These are phyloP conservation scores for Fusarium annulatum DNA, from an alignment of 2,329 filamentous ascomycete genomes.

Conservation along the genomic window DNA sequence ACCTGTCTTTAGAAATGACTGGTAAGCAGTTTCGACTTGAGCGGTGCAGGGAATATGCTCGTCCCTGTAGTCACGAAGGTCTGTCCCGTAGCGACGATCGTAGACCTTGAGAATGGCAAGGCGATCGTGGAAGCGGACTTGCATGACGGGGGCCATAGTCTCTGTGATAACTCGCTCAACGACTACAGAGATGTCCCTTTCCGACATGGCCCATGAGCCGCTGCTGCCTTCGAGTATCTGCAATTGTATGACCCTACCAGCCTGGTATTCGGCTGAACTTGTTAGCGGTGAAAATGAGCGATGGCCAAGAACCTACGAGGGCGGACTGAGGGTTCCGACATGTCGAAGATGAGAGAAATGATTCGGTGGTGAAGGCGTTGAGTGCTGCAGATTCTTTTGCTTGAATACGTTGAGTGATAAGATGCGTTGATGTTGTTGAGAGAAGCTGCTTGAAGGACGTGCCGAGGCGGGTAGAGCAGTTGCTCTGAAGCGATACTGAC, in stretches of 20 bases:
- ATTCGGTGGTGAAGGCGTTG: background rate
- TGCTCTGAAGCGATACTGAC: background rate
- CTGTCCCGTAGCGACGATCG: background rate
- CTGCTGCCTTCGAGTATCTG: background rate
- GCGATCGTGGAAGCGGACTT: background rate
- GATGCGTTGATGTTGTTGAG: background rate
- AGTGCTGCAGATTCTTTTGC: background rate
- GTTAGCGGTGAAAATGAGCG: background rate
- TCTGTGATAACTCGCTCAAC: background rate
- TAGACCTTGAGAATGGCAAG: background rate
- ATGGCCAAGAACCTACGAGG: background rate
- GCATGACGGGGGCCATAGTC: background rate
- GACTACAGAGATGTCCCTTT: background rate
- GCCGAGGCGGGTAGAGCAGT: background rate
- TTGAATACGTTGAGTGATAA: background rate
- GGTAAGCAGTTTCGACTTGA: background rate
- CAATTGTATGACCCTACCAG: background rate
- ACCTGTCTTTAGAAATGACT: background rate
- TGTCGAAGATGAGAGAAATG: background rate
- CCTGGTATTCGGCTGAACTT: background rate
- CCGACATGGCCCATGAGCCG: background rate
- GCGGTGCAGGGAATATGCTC: background rate
- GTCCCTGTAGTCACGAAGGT: background rate
- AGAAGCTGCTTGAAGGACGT: background rate
- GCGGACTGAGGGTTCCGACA: background rate